phyloP scores from a whole-genome alignment of 2,329 filamentous ascomycete species.

The Orbilia quercus region DNA sequence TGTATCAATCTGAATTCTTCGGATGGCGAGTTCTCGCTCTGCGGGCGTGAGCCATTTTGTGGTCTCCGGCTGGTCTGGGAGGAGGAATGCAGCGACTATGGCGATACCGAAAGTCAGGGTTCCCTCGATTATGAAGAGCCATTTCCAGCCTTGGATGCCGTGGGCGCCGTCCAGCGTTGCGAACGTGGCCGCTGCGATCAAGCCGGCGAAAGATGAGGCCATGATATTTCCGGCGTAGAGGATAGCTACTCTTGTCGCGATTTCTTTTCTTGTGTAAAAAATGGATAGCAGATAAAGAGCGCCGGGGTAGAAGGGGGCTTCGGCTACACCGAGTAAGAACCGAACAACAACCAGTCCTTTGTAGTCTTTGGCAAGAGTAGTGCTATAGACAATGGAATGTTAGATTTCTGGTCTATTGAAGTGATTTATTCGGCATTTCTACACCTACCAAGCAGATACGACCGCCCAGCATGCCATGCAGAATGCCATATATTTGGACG shows the following conservation, averaged over 20 bases:
- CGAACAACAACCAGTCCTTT: conserved; percentile 60
- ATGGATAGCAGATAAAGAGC: conserved; percentile 73
- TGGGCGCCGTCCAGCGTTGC: conserved; percentile 70
- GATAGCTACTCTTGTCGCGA: conserved; percentile 69
- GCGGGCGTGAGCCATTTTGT: conserved; percentile 65
- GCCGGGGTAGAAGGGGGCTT: conserved; percentile 70
- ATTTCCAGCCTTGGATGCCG: conserved; percentile 71
- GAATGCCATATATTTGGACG: conserved; percentile 67
- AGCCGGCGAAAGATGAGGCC: conserved; percentile 71
- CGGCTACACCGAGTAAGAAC: conserved; percentile 61
- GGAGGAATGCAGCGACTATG: conserved; percentile 63
- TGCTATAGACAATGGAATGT: conserved; percentile 56
- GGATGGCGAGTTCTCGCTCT: conserved; percentile 67
- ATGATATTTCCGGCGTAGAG: conserved; percentile 72
- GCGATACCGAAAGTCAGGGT: conserved; percentile 65
- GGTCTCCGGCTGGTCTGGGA: conserved; percentile 64
- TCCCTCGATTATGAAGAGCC: conserved; percentile 72
- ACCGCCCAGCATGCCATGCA: conserved; percentile 40
- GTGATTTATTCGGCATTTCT: neutral
- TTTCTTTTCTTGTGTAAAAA: conserved; percentile 74
- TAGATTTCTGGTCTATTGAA: conserved; percentile 2
- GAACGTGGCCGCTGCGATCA: conserved; percentile 71
- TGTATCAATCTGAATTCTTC: conserved; percentile 67
- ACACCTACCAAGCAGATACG: conserved; percentile 41
- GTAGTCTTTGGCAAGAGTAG: conserved; percentile 59